Evolutionary conservation across 2,329 filamentous ascomycete species (phyloP).

Genomic region (Colletotrichum tamarilloi): DNA sequence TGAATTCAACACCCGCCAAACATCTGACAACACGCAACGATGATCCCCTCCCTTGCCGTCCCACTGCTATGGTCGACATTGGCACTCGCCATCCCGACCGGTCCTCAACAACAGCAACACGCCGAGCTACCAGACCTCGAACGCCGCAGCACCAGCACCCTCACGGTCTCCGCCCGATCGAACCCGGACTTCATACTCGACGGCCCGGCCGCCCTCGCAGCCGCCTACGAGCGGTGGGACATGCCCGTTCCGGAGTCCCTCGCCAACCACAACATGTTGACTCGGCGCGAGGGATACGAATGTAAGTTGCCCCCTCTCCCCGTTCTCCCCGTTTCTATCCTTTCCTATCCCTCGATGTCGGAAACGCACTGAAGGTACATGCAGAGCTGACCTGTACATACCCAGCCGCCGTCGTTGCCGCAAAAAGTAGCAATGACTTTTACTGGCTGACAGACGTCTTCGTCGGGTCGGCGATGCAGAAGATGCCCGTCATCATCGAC

Average conservation of each 20-base stretch:
- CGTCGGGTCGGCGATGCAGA: slow-evolving; percentile 16
- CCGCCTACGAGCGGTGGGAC: slow-evolving; percentile 27
- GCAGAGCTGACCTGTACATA: neutral
- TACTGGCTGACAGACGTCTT: slow-evolving; percentile 30
- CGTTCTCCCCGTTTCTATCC: neutral
- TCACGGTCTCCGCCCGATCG: slow-evolving; percentile 18
- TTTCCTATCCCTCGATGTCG: neutral
- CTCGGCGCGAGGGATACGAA: slow-evolving; percentile 21
- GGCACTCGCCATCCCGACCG: slow-evolving; percentile 10
- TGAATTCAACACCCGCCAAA: neutral
- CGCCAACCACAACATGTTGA: slow-evolving; percentile 8
- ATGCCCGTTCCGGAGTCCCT: slow-evolving; percentile 28
- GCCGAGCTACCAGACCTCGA: neutral
- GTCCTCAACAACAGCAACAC: neutral
- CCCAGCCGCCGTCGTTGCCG: slow-evolving; percentile 7
- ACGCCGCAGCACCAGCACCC: slow-evolving; percentile 1
- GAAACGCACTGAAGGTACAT: too few species aligned
- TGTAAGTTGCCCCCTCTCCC: neutral
- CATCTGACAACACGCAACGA: neutral
- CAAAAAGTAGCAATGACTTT: slow-evolving; percentile 10
- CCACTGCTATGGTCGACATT: slow-evolving; percentile 5
- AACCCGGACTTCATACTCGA: slow-evolving; percentile 22
- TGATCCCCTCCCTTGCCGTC: neutral
- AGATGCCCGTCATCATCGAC: slow-evolving; percentile 30
- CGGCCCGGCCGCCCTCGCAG: slow-evolving; percentile 27